Evolutionary conservation across 257 asterid species (phyloP).

Genomic region (Coffea eugenioides): DNA sequence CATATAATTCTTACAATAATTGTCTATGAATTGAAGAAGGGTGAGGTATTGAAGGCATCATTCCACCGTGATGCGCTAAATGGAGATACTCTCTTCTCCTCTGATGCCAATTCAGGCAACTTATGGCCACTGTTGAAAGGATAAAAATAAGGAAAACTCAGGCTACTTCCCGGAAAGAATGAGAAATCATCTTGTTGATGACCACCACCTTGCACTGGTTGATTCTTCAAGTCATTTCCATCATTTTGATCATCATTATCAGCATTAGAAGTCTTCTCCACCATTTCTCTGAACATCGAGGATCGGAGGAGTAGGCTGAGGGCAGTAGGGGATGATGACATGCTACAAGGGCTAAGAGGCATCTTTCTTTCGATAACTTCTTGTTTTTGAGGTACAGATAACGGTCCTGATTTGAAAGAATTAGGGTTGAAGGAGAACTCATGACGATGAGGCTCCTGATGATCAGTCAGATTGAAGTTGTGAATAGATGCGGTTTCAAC

Average conservation of each 20-base stretch:
- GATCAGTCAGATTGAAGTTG: slow-evolving; percentile 20
- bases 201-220: background rate
- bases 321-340: slow-evolving; percentile 57
- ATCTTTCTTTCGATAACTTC: slow-evolving; percentile 60
- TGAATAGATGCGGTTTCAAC: slow-evolving; percentile 17
- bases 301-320: slow-evolving; percentile 65
- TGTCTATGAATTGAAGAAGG: slow-evolving; percentile 9
- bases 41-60: slow-evolving; percentile 10
- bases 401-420: slow-evolving; percentile 32
- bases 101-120: slow-evolving; percentile 23
- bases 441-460: background rate
- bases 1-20: background rate
- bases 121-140: slow-evolving; percentile 16
- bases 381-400: slow-evolving; percentile 40
- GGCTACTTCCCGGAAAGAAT: slow-evolving; percentile 25
- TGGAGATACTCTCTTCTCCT: slow-evolving; percentile 18
- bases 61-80: slow-evolving; percentile 22
- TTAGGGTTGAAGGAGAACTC: slow-evolving; percentile 24
- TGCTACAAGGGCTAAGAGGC: slow-evolving; percentile 50
- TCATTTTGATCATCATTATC: slow-evolving; percentile 10
- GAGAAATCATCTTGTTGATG: slow-evolving; percentile 16
- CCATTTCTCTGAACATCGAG: slow-evolving; percentile 62
- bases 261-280: slow-evolving; percentile 44
- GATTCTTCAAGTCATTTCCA: slow-evolving; percentile 14
- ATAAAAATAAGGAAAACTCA: slow-evolving; percentile 9